A percentile compares a stretch with the other conserved stretches of the same genome.
Evolutionary conservation across 1,284 basidiomycete species (phyloP).

Genomic region (Moniliella sp.): DNA sequence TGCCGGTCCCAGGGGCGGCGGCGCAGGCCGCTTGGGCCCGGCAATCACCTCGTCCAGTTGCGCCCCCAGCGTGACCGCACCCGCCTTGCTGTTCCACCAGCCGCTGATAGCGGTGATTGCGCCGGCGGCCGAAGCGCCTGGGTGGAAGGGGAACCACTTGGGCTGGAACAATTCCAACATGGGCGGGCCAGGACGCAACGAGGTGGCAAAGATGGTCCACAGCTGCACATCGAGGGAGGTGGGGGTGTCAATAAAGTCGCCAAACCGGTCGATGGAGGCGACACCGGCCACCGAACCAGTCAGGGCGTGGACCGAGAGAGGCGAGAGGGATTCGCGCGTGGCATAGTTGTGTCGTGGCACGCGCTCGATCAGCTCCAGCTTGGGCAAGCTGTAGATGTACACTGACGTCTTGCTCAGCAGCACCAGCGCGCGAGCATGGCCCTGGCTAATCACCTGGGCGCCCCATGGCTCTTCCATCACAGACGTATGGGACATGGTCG

Average conservation of each 20-base stretch:
- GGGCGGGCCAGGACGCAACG: constrained; percentile 14
- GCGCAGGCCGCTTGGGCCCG: constrained; percentile 11
- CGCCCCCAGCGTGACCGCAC: constrained; percentile 10
- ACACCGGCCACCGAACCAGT: constrained; percentile 1
- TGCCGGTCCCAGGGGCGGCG: background rate
- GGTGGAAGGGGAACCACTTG: constrained; percentile 10
- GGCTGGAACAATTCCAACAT: constrained; percentile 9
- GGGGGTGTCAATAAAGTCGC: constrained; percentile 21
- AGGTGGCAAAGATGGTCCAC: constrained; percentile 19
- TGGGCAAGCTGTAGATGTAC: constrained; percentile 13
- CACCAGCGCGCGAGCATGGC: constrained; percentile 9
- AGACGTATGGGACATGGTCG: constrained; percentile 9
- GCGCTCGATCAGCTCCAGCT: constrained; percentile 11
- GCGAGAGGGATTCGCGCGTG: background rate
- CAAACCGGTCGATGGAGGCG: constrained; percentile 11
- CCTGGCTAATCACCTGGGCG: constrained; percentile 12
- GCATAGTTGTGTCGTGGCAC: constrained; percentile 19
- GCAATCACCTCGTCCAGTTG: constrained; percentile 14
- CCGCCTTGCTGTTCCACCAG: constrained; percentile 16
- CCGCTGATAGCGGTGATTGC: constrained; percentile 16
- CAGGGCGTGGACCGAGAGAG: constrained; percentile 6
- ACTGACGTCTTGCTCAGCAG: constrained; percentile 14
- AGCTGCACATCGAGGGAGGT: constrained; percentile 20
- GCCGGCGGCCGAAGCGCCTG: constrained; percentile 12
- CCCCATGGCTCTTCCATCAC: constrained; percentile 12